These are phyloP conservation scores for Cornus florida DNA, from an alignment of 148 eudicot genomes.

Conservation along the genomic window DNA sequence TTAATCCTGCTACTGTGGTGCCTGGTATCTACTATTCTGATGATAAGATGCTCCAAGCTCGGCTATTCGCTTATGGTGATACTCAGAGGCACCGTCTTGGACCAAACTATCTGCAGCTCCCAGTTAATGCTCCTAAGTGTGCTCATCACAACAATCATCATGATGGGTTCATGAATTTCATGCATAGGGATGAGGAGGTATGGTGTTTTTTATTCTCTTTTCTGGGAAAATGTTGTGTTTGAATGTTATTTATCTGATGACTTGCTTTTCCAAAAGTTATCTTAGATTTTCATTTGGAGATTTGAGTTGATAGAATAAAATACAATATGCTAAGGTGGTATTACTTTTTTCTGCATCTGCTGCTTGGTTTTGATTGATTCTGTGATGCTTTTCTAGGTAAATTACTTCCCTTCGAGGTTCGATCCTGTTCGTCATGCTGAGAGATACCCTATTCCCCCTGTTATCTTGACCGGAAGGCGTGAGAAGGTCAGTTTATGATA, in stretches of 20 bases:
- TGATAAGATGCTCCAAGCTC: slow-evolving; percentile 86
- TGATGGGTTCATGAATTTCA: slow-evolving; percentile 91
- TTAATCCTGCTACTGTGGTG: slow-evolving; percentile 78
- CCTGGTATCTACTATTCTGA: slow-evolving; percentile 89
- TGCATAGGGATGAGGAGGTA: slow-evolving; percentile 99
- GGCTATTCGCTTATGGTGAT: slow-evolving; percentile 85
- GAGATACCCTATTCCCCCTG: slow-evolving; percentile 69
- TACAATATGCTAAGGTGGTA: background rate
- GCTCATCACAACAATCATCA: slow-evolving; percentile 94
- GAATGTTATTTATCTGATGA: background rate
- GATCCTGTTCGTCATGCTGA: slow-evolving; percentile 95
- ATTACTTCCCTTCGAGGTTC: slow-evolving; percentile 94
- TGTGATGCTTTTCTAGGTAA: slow-evolving; percentile 43
- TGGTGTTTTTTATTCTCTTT: background rate
- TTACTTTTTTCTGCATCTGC: background rate
- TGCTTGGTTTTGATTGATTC: slow-evolving; percentile 12
- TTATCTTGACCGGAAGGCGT: slow-evolving; percentile 62
- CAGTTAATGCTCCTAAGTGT: slow-evolving; percentile 87
- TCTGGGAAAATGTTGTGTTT: background rate
- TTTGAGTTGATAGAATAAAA: background rate
- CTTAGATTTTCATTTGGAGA: background rate
- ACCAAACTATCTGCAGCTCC: slow-evolving; percentile 89
- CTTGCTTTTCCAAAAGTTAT: background rate
- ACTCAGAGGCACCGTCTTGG: slow-evolving; percentile 98
- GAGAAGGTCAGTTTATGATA: slow-evolving; percentile 53